These are phyloP conservation scores for Claviceps maximensis DNA, from an alignment of 2,329 filamentous ascomycete genomes.

Conservation along the genomic window DNA sequence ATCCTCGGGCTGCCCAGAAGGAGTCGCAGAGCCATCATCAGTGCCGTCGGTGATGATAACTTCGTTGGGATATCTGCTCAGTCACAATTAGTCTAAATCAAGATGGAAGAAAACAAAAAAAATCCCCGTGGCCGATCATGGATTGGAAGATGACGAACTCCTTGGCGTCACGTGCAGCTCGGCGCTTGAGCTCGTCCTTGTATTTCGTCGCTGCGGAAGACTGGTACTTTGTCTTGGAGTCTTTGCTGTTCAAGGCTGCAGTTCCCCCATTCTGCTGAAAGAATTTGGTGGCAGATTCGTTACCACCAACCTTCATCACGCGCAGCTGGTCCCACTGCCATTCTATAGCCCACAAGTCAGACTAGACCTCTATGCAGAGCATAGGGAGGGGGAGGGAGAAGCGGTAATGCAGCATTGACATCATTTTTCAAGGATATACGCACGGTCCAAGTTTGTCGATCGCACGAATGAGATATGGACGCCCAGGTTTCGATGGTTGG, in stretches of 20 bases:
- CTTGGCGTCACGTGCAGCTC: slow-evolving; percentile 69
- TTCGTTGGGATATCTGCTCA: slow-evolving; percentile 61
- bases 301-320: slow-evolving; percentile 95
- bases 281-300: slow-evolving; percentile 95
- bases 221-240: slow-evolving; percentile 92
- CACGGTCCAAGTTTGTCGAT: slow-evolving; percentile 97
- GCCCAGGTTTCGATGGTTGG: slow-evolving; percentile 92
- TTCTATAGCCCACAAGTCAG: slow-evolving; percentile 32
- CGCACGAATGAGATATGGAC: slow-evolving; percentile 99
- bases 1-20: slow-evolving; percentile 75
- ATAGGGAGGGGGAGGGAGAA: too few relatives aligned
- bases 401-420: background rate
- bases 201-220: slow-evolving; percentile 91
- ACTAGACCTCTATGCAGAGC: slow-evolving; percentile 3
- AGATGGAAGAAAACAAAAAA: background rate
- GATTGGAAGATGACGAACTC: slow-evolving; percentile 44
- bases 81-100: slow-evolving; percentile 12
- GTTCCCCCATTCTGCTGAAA: slow-evolving; percentile 95
- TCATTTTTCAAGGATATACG: slow-evolving; percentile 21
- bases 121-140: background rate
- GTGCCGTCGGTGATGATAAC: slow-evolving; percentile 70
- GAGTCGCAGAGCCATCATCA: slow-evolving; percentile 58
- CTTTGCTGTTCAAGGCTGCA: slow-evolving; percentile 88
- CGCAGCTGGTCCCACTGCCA: slow-evolving; percentile 99
- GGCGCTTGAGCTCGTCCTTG: slow-evolving; percentile 87